A percentile compares a stretch with the other conserved stretches of the same genome.
These are phyloP conservation scores for Blepharisma undulans DNA, from an alignment of 169 alveolate species.

Conservation along the genomic window DNA sequence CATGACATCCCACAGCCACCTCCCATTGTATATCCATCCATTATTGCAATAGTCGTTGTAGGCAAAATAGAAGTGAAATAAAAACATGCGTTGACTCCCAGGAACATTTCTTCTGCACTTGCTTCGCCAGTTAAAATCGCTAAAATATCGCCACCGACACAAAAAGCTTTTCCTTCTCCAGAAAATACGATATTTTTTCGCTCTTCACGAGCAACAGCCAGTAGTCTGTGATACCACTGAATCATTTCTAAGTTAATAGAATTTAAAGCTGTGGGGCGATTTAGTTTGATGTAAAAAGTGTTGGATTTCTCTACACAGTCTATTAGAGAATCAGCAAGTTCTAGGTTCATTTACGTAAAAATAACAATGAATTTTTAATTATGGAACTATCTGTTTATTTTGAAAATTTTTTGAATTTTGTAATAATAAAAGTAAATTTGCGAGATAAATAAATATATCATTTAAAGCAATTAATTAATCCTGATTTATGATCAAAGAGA, in stretches of 20 bases:
- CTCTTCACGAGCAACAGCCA: neutral
- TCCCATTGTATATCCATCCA: slow-evolving; percentile 89
- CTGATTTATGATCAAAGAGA: too few relatives aligned
- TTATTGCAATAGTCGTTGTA: slow-evolving; percentile 5
- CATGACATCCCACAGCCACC: slow-evolving; percentile 90
- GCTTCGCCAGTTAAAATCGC: slow-evolving; percentile 54
- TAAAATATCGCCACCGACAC: slow-evolving; percentile 89
- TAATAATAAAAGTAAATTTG: too few relatives aligned
- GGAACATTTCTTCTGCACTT: slow-evolving; percentile 55
- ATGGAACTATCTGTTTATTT: too few relatives aligned
- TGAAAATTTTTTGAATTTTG: too few relatives aligned
- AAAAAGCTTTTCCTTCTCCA: slow-evolving; percentile 80
- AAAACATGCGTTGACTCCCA: slow-evolving; percentile 63
- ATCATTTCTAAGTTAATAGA: slow-evolving; percentile 21
- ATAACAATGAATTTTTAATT: too few relatives aligned
- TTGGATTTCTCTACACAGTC: neutral
- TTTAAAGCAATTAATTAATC: too few relatives aligned
- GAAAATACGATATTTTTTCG: neutral
- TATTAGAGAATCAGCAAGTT: neutral
- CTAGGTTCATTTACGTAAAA: neutral
- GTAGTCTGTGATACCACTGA: neutral
- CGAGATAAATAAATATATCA: too few relatives aligned
- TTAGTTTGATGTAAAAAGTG: neutral
- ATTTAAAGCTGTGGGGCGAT: slow-evolving; percentile 9
- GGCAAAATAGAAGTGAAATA: slow-evolving; percentile 62